These are phyloP conservation scores for Emmonsiellopsis sp. DNA, from an alignment of 2,329 filamentous ascomycete species.

Conservation along the genomic window DNA sequence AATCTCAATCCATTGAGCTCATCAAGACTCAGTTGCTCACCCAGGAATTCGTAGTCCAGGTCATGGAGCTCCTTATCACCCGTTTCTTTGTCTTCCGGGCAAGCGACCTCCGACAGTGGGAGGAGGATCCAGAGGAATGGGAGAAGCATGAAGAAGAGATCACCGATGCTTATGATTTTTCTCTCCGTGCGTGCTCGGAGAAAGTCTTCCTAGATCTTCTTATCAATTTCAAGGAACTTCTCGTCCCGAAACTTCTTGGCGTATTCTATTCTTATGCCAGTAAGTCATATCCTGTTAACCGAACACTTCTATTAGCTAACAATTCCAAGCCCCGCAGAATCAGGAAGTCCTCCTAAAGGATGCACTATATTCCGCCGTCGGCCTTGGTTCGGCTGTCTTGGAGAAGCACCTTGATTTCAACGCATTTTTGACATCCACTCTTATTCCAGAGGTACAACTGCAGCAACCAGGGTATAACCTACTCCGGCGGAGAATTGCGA, in stretches of 20 bases:
- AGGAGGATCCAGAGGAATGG: conserved; percentile 92
- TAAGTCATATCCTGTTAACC: conserved; percentile 25
- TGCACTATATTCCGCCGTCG: conserved; percentile 87
- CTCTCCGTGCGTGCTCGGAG: conserved; percentile 84
- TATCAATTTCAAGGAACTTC: conserved; percentile 73
- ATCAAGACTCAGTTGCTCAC: conserved; percentile 69
- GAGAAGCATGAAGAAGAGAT: conserved; percentile 80
- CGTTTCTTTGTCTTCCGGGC: conserved; percentile 81
- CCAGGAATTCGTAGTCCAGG: conserved; percentile 64
- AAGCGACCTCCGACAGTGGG: conserved; percentile 81
- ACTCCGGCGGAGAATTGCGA: conserved; percentile 75
- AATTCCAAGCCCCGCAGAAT: conserved; percentile 41
- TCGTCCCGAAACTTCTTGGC: conserved; percentile 66
- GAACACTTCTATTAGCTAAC: background rate
- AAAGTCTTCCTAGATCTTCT: conserved; percentile 88
- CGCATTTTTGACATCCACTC: conserved; percentile 60
- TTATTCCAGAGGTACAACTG: conserved; percentile 70
- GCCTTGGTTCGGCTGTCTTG: conserved; percentile 70
- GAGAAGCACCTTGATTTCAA: conserved; percentile 74
- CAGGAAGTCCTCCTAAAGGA: conserved; percentile 77
- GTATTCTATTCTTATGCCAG: conserved; percentile 74
- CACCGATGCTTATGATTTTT: conserved; percentile 82
- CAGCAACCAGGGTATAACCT: conserved; percentile 62
- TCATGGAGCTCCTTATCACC: conserved; percentile 76
- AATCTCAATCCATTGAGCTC: conserved; percentile 56